Evolutionary conservation across 345 rosid genomes (phyloP).

Genomic region (Erodium maritimum): DNA sequence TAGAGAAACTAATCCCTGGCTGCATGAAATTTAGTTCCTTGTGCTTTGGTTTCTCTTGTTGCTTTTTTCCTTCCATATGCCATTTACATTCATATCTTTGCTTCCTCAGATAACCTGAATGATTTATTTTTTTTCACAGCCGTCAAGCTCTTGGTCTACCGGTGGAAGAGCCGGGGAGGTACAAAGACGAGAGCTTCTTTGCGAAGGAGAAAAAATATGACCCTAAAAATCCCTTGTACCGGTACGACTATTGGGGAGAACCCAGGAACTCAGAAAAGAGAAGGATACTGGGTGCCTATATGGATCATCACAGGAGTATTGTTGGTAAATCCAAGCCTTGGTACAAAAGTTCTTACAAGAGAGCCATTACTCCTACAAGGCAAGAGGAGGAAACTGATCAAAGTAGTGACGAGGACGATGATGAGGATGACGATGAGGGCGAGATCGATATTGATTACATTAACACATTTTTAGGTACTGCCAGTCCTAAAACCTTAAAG

Average conservation of each 20-base stretch:
- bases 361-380: conserved; percentile 45
- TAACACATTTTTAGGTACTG: conserved; percentile 25
- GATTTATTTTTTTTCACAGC: conserved; percentile 23
- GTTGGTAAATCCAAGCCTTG: conserved; percentile 76
- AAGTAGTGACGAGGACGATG: conserved; percentile 28
- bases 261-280: conserved; percentile 87
- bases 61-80: not conserved
- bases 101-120: not conserved
- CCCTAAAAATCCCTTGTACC: conserved; percentile 64
- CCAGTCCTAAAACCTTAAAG: too few relatives aligned
- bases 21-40: not conserved
- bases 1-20: not conserved
- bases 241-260: conserved; percentile 93
- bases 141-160: conserved; percentile 84
- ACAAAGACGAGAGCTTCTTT: conserved; percentile 61
- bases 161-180: conserved; percentile 88
- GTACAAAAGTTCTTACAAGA: conserved; percentile 81
- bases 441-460: conserved; percentile 62
- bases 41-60: too few relatives aligned
- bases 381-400: conserved; percentile 16
- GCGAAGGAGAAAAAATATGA: conserved; percentile 73
- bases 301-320: conserved; percentile 67
- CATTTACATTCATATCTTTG: not conserved
- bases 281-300: conserved; percentile 54
- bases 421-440: conserved; percentile 30